A percentile compares a stretch with the other conserved stretches of the same genome.
phyloP scores from a whole-genome alignment of 345 rosid genomes.

The Litchi chinensis region DNA sequence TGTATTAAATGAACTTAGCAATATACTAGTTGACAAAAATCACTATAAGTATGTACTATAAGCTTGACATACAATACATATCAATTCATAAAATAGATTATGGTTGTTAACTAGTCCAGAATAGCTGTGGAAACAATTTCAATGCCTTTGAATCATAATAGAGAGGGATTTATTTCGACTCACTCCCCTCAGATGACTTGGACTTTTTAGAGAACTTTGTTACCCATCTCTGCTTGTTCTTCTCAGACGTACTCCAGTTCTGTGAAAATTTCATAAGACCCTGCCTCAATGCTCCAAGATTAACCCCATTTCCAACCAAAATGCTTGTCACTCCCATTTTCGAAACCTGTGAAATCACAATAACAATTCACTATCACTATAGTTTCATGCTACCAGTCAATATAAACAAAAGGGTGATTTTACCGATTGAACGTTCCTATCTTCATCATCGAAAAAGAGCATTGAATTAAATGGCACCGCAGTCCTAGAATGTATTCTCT shows the following conservation, averaged over 20 bases:
- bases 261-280: constrained; percentile 70
- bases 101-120: background rate
- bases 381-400: no score
- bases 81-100: background rate
- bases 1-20: background rate
- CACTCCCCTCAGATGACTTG: constrained; percentile 44
- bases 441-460: constrained; percentile 87
- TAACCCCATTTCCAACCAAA: constrained; percentile 64
- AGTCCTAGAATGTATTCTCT: constrained; percentile 69
- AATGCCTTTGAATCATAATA: background rate
- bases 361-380: background rate
- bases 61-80: background rate
- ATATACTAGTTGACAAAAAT: background rate
- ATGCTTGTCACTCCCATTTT: constrained; percentile 84
- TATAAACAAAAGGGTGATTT: background rate
- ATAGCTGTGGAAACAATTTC: constrained; percentile 4
- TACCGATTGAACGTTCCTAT: constrained; percentile 73
- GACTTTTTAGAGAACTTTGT: constrained; percentile 56
- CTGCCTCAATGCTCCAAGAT: constrained; percentile 72
- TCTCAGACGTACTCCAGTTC: constrained; percentile 47
- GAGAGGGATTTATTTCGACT: constrained; percentile 27
- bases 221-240: constrained; percentile 67
- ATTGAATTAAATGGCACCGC: constrained; percentile 62
- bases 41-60: background rate
- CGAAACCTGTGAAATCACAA: constrained; percentile 50